Evolutionary conservation across 2,329 filamentous ascomycete species (phyloP), one percentile per base, ranked within the genome.

Genomic region (Emmonsia crescens): DNA sequence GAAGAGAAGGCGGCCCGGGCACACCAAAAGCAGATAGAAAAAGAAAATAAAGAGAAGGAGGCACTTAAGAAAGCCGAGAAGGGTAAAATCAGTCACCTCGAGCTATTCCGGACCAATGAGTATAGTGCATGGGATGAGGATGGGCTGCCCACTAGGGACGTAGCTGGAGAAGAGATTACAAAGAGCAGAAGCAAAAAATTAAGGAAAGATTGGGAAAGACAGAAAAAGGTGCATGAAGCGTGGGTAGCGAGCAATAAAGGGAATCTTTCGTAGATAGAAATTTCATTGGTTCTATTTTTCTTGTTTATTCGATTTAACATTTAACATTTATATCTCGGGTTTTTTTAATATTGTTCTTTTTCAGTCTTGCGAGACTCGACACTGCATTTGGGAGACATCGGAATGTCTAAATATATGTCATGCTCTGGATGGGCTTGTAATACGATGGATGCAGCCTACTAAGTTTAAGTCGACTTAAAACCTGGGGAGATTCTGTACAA

Each of bases 151-250:
- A 88, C 83, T 0, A 89, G 86, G 75, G 84, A 91, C 72, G 85
- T 84, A 64, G 85, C 89, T 38, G 91, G 91, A 0, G 86, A 85
- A 64, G 90, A 95, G 67, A 80, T 96, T 44, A 83, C 89, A 4
- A 96, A 96, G 80, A 88, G 83, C 63, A 83, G 85, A 70, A 71
- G 77, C 58, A 96, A 96, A 82, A 92, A 90, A 78, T 74, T 96
- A 68, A 86, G 81, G 76, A 96, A 96, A 80, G 87, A 91, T 61
- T 96, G 89, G 89, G 89, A 95, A 68, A 86, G 82, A 72, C 93
- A 96, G 78, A 94, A 91, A 81, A 95, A 93, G 81, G 74, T 83
- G 62, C 87, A 92, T 73, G 87, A 92, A 65, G 84, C 86, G 64
- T 88, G 77, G 73, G 61, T 75, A 59, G 67, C 64, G n/a, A 61